Base-by-base conservation (phyloP, 345 rosid species). In the Dipteronia sinensis region DNA sequence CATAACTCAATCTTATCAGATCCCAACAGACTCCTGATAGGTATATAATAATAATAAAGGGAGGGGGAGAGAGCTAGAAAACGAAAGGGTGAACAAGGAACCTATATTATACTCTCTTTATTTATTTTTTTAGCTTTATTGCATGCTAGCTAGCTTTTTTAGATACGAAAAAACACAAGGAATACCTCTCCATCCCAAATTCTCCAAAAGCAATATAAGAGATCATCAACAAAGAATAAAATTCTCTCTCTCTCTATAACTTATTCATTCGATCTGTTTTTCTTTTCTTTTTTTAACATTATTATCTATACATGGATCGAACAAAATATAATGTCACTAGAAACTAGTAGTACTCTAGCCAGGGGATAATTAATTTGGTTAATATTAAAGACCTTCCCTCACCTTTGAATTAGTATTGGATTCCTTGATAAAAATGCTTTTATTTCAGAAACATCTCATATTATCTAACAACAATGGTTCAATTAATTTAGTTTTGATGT, bases 131-230 rank as follows among this genome's bases (percentile, higher is more conserved):
- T 77, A 42, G 53, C 78, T 82, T 82, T 76, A 70, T 61, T 46
- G 40, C 46, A 6, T 6, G 22, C 56, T 69, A 29, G 22, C 56
- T 69, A 29, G 65, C 78, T 74, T 82, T 79, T 67, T 1, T 29
- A 55, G 80, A 82, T 82, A 79, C 72, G 53, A 75, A 72, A 71
- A 69, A 71, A 69, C 82, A 79, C 51, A 78, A 79, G 10, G 75
- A 82, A 76, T 79, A 20, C 78, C 68, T 56, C 64, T 76, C 80
- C 80, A 46, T 66, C 73, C 82, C 66, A 71, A 49, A 71, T 6
- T 73, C 72, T 65, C 71, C 64, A 75, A 75, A 71, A 71, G 77
- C 66, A 70, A 11, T 3, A 11, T 7, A 67, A 29, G 25, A 17
- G 53, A 40, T 44, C 15, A 23, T 19, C 12, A 31, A 42, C 9